Evolutionary conservation across 345 rosid species (phyloP), one percentile per base, ranked within the genome.

Genomic region (Abelmoschus esculentus): DNA sequence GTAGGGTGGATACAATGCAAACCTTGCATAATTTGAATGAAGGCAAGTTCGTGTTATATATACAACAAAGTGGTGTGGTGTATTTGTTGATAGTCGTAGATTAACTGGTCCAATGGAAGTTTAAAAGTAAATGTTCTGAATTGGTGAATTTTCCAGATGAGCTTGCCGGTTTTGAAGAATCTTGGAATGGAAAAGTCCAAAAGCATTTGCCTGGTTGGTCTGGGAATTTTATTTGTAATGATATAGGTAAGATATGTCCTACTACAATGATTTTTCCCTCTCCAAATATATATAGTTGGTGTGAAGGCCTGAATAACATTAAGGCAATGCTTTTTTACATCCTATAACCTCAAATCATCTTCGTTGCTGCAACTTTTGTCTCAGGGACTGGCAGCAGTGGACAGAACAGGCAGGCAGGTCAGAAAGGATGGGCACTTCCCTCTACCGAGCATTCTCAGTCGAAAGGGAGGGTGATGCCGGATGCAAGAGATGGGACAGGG

Each of bases 21-120:
- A 77, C 93, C 17, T 75, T 93, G 82, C 96, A 91, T 80, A 93
- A 93, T 79, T 71, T 91, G 31, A 73, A 93, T 42, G 86, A 89
- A 89, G 88, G 98, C 86, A 75, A 14, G 22, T n/a, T 13, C 19
- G 2, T 34, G 8, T 34, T 47, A 3, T 50, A 22, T 22, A 22
- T 22, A 22, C 26, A 22, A 22, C 26, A 22, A 22, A 22, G 26
- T 22, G 26, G 26, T 22, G 26, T n/a, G 53, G 34, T 62, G 18
- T 71, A 7, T 9, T 31, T 26, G 11, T 38, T 38, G 7, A 7
- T 4, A 28, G 42, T 12, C 17, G 15, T 66, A 5, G 29, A 26
- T 14, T 7, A 53, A 11, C 31, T 10, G 2, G 14, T 56, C 60
- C 32, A 47, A 46, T 15, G 22, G 64, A 18, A 40, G 17, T 59